A percentile compares a stretch with the other conserved stretches of the same genome.
These are phyloP conservation scores for Aspergillus sp. DNA, from an alignment of 2,329 filamentous ascomycete genomes.

Conservation along the genomic window DNA sequence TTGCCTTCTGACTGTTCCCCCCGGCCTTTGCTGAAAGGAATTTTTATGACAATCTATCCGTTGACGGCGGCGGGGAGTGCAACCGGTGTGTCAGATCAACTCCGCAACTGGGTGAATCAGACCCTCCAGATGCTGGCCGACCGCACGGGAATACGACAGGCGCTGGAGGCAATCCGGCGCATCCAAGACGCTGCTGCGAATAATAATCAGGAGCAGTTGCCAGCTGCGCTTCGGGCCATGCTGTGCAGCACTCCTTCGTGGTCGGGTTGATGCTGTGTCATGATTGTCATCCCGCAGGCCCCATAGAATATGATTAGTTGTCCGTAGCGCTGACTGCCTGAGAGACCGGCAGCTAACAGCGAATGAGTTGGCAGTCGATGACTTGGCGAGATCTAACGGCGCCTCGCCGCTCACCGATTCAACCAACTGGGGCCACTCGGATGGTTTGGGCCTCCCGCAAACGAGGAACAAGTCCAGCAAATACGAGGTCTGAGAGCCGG, in stretches of 20 bases:
- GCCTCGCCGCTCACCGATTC: no score
- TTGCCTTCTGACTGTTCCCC: neutral
- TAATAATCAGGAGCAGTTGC: neutral
- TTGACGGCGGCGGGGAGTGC: conserved; percentile 22
- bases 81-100: conserved; percentile 19
- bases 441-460: no score
- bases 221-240: neutral
- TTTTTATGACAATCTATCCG: conserved; percentile 25
- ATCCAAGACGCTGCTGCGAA: neutral
- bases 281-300: no score
- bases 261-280: neutral
- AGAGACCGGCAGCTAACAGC: neutral
- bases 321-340: neutral
- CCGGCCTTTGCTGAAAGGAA: conserved; percentile 22
- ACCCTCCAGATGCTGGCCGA: conserved; percentile 21
- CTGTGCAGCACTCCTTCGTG: neutral
- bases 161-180: conserved; percentile 7
- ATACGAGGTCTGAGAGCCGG: neutral
- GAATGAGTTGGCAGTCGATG: neutral
- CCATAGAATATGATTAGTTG: neutral
- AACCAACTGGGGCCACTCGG: no score
- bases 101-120: conserved; percentile 22
- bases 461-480: neutral
- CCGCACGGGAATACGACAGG: conserved; percentile 24
- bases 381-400: neutral